Evolutionary conservation across 2,329 filamentous ascomycete genomes (phyloP), one percentile per base, ranked within the genome.

Genomic region (Monilinia fructicola): DNA sequence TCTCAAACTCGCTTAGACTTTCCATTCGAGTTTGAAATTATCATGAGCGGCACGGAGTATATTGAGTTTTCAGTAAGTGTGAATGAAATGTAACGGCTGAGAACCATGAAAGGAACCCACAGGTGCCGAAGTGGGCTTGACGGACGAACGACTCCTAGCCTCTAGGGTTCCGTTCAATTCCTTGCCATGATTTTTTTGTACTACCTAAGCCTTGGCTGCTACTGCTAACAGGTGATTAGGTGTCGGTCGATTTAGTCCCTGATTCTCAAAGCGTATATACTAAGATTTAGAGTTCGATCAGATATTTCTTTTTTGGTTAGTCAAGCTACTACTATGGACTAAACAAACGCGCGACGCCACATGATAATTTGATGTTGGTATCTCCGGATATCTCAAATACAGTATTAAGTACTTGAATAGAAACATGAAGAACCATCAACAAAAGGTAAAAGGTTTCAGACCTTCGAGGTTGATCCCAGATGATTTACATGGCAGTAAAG

Each of bases 351-450:
- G 44, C 11, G 28, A 12, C 44, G 58, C 44, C 58, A 60, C 31
- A 50, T 18, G 21, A 50, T 14, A 6, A 50, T 14, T 48, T 12
- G 4, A 26, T 26, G 14, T 61, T 23, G 16, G 44, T 38, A 61
- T 61, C 28, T 61, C 44, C 58, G 58, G 10, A 4, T 12, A 61
- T 38, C n/a, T 50, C 44, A 61, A 61, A 61, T 52, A 50, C 23
- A 18, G 28, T 23, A 50, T 40, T 52, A 3, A 61, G 26, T n/a
- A 16, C 46, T 26, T 16, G 18, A 9, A 21, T 10, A 14, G 16
- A n/a, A 4, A 52, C 9, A 26, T 28, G 12, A 28, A 26, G 16
- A 61, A 23, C 23, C 21, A 58, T 3, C 38, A 58, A 42, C 42
- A 23, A 44, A 42, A 38, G 14, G 14, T 23, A 12, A 44, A 40